Evolutionary conservation across 1,139 yeast species (phyloP).

Genomic region (Entelexis paramagnoliae): DNA sequence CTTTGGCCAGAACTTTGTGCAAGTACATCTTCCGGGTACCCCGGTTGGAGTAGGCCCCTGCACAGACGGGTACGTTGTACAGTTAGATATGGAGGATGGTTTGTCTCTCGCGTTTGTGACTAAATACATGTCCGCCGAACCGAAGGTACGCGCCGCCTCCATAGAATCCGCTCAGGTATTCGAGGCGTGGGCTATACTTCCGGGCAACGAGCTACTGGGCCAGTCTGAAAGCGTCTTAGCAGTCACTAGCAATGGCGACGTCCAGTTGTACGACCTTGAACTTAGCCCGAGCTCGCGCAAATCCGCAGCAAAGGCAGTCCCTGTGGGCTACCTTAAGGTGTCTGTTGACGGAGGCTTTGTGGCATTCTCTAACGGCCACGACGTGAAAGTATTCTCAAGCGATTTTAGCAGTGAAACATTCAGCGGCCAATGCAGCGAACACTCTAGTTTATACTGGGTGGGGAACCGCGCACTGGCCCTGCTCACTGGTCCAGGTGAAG

Average conservation of each 20-base stretch:
- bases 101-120: constrained; percentile 5
- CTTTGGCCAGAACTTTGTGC: constrained; percentile 56
- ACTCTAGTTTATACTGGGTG: constrained; percentile 11
- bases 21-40: constrained; percentile 32
- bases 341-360: constrained; percentile 5
- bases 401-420: constrained; percentile 7
- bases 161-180: not conserved
- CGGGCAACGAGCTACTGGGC: constrained; percentile 4
- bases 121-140: constrained; percentile 1
- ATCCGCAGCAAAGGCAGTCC: constrained; percentile 1
- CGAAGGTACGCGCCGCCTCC: not conserved
- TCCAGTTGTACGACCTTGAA: constrained; percentile 8
- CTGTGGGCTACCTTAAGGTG: not conserved
- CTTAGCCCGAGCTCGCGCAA: constrained; percentile 2
- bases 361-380: constrained; percentile 6
- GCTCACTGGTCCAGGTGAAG: constrained; percentile 19
- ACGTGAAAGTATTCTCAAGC: constrained; percentile 6
- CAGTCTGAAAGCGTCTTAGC: constrained; percentile 6
- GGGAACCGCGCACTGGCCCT: constrained; percentile 16
- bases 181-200: not conserved
- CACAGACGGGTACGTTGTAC: constrained; percentile 12
- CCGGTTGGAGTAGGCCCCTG: not conserved
- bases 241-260: not conserved
- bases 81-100: not conserved
- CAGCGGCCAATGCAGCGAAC: not conserved